Base-by-base conservation (phyloP, 2,329 filamentous ascomycete genomes). In the Sarocladium oryzae region DNA sequence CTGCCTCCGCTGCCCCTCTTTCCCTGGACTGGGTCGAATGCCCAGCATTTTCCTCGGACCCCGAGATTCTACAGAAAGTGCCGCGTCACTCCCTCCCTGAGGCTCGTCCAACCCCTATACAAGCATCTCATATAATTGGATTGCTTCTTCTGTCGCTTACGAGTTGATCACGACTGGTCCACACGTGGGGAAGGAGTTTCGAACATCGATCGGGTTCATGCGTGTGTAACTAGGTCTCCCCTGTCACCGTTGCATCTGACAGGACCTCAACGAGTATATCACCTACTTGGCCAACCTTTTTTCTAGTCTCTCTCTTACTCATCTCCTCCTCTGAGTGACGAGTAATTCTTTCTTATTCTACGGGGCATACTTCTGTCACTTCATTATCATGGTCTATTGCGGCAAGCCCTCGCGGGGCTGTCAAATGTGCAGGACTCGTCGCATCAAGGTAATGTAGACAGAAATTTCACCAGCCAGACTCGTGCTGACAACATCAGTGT, bases 381-480 rank as follows among this genome's bases (percentile, higher is more conserved):
- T 9, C 4, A 8, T 40, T 65, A 68, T 53, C 56, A 85, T 84
- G 81, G 81, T 84, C 11, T 85, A 84, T 59, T 82, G 78, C 55
- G 82, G 82, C 37, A 84, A 82, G 67, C 79, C 82, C 60, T 85
- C 81, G 1, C 70, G 75, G 68, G 85, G 84, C 59, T 89, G 85
- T 60, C 84, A 86, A 69, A 88, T 85, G 79, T 89, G 85, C 64
- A 79, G 85, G 63, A 85, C 78, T 32, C 76, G 85, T 56, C 77
- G 85, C 58, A 88, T 89, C 63, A 88, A 88, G 77, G 85, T 86
- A 73, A 56, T 4, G 2, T 26, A 13, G 18, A 43, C 24, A n/a
- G 13, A 5, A 16, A 33, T 21, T 16, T 37, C 35, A 16, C 35
- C 50, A 18, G 18, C 38, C 20, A 18, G 28, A 6, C 43, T 11